These are phyloP conservation scores for Fraxinus quadrangulata DNA, from an alignment of 257 asterid genomes.

Conservation along the genomic window DNA sequence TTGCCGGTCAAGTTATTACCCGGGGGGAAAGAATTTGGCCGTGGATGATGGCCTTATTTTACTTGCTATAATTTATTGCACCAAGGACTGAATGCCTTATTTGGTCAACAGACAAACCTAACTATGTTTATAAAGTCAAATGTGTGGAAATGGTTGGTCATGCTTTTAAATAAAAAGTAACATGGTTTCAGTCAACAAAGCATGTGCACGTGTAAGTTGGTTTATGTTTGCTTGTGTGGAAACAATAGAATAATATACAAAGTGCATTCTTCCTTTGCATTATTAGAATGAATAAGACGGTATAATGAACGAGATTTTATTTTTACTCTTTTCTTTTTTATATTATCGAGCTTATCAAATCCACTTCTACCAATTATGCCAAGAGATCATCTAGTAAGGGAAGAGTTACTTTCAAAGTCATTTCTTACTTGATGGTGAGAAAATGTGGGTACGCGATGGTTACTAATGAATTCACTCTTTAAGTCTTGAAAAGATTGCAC, in stretches of 20 bases:
- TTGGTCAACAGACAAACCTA: constrained; percentile 53
- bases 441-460: not conserved
- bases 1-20: constrained; percentile 30
- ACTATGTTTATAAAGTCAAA: constrained; percentile 48
- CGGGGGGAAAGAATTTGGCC: constrained; percentile 28
- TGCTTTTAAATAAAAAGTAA: constrained; percentile 47
- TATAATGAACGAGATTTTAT: not conserved
- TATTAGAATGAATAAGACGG: not conserved
- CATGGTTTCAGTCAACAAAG: constrained; percentile 66
- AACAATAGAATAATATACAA: constrained; percentile 15
- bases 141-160: constrained; percentile 42
- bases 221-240: constrained; percentile 31
- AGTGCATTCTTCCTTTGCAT: not conserved
- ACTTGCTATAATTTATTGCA: constrained; percentile 32
- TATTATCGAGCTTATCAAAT: not conserved
- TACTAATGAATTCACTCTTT: not conserved
- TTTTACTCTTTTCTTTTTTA: too few relatives aligned
- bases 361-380: not conserved
- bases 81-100: constrained; percentile 29
- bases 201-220: constrained; percentile 80
- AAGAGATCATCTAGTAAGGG: too few relatives aligned
- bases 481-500: not conserved
- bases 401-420: not conserved
- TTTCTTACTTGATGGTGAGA: not conserved
- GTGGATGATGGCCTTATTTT: constrained; percentile 23